Conservation (phyloP, 306 rosid genomes). For the Urtica urens region DNA sequence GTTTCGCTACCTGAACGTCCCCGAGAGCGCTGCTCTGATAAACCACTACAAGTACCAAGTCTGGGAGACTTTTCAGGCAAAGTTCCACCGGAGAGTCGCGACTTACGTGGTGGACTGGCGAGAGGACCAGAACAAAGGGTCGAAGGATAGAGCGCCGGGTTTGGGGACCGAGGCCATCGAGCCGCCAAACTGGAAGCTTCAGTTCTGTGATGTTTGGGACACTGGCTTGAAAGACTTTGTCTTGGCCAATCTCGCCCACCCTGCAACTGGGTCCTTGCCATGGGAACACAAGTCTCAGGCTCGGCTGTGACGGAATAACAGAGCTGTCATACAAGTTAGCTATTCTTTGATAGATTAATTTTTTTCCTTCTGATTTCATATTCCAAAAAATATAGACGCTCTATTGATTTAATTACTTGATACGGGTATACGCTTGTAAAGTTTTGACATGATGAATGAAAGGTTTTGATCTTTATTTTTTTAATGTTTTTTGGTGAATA, state of each 20-base stretch:
- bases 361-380: constrained; percentile 26
- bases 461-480: constrained; percentile 7
- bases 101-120: constrained; percentile 95
- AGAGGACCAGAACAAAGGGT: constrained; percentile 75
- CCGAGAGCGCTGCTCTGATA: constrained; percentile 38
- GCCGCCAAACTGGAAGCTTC: constrained; percentile 64
- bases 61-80: constrained; percentile 75
- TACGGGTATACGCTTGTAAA: constrained; percentile 37
- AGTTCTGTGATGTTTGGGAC: constrained; percentile 92
- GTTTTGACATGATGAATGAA: constrained; percentile 32
- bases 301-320: constrained; percentile 26
- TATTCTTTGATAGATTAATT: constrained; percentile 27
- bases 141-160: constrained; percentile 96
- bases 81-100: constrained; percentile 86
- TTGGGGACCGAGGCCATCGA: constrained; percentile 81
- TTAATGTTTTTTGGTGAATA: neutral
- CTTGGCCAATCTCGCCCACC: constrained; percentile 47
- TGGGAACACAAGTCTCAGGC: constrained; percentile 63
- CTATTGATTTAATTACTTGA: constrained; percentile 23
- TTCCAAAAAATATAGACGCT: constrained; percentile 21
- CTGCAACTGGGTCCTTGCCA: constrained; percentile 59
- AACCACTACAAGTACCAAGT: constrained; percentile 97
- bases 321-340: constrained; percentile 34
- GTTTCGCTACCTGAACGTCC: constrained; percentile 27
- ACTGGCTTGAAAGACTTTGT: constrained; percentile 68